Percentiles rank a stretch among this genome's conserved stretches.
These are phyloP conservation scores for Flueggea neowawraea DNA, from an alignment of 441 rosid species.

Conservation along the genomic window DNA sequence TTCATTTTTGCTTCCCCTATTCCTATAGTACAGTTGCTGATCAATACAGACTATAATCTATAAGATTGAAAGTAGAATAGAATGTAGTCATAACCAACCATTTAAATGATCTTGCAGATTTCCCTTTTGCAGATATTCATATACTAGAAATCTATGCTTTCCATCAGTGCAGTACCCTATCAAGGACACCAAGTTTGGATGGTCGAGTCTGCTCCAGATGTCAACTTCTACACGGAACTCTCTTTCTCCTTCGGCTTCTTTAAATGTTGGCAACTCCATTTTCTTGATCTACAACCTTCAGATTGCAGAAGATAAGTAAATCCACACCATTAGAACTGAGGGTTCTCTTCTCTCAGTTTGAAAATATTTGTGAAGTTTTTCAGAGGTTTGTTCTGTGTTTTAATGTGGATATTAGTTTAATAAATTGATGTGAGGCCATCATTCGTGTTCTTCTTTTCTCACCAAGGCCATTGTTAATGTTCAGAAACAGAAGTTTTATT, in stretches of 20 bases:
- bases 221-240: constrained; percentile 97
- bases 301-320: constrained; percentile 15
- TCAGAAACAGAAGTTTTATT: background rate
- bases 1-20: constrained; percentile 66
- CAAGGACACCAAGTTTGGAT: constrained; percentile 82
- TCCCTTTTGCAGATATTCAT: constrained; percentile 86
- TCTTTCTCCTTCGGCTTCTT: constrained; percentile 85
- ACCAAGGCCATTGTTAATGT: background rate
- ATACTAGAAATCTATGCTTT: constrained; percentile 85
- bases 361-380: too few species aligned
- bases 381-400: too few species aligned
- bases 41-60: background rate
- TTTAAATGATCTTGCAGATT: constrained; percentile 95
- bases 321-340: constrained; percentile 1
- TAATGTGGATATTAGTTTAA: too few species aligned
- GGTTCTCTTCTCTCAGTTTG: too few species aligned
- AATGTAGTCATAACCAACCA: constrained; percentile 45
- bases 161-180: constrained; percentile 95
- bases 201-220: constrained; percentile 91
- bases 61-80: constrained; percentile 4
- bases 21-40: constrained; percentile 38
- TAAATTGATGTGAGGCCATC: too few species aligned
- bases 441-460: too few species aligned
- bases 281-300: constrained; percentile 94
- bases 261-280: constrained; percentile 82